Conservation (phyloP, 805 yeast species). For the Brettanomyces anomalus region DNA sequence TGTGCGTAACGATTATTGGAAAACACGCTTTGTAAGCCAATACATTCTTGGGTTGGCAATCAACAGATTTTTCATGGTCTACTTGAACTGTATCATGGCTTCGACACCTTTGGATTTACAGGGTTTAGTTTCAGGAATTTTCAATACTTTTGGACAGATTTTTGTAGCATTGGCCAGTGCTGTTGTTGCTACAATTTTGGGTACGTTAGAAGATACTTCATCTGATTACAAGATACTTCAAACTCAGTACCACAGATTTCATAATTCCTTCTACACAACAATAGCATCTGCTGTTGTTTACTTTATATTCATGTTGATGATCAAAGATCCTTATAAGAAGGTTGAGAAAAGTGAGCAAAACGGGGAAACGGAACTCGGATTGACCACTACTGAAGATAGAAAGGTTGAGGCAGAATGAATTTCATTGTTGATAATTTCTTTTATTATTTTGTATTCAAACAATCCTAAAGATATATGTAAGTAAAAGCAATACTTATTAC, state of each 20-base stretch:
- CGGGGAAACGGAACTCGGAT: too few relatives aligned
- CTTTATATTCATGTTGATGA: not conserved
- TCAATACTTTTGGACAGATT: constrained; percentile 10
- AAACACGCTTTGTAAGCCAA: constrained; percentile 17
- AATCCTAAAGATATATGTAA: too few relatives aligned
- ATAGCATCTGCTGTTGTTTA: not conserved
- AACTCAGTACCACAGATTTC: constrained; percentile 5
- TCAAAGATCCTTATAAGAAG: not conserved
- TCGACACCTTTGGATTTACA: constrained; percentile 13
- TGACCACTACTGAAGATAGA: too few relatives aligned
- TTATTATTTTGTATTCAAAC: too few relatives aligned
- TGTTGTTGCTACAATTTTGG: constrained; percentile 10
- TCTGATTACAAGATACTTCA: not conserved
- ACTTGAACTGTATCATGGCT: constrained; percentile 22
- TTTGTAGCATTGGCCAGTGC: constrained; percentile 11
- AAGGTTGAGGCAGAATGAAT: too few relatives aligned
- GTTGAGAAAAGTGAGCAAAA: too few relatives aligned
- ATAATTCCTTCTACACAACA: constrained; percentile 1
- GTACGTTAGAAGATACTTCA: constrained; percentile 3
- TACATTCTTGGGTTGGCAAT: constrained; percentile 12
- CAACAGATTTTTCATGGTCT: constrained; percentile 28
- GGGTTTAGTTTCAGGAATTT: constrained; percentile 13
- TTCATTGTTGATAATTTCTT: too few relatives aligned
- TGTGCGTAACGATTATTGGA: constrained; percentile 14
- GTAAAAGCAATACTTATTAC: too few relatives aligned